Base-by-base conservation (phyloP, 2,329 filamentous ascomycete species). In the Fusarium ambrosium region DNA sequence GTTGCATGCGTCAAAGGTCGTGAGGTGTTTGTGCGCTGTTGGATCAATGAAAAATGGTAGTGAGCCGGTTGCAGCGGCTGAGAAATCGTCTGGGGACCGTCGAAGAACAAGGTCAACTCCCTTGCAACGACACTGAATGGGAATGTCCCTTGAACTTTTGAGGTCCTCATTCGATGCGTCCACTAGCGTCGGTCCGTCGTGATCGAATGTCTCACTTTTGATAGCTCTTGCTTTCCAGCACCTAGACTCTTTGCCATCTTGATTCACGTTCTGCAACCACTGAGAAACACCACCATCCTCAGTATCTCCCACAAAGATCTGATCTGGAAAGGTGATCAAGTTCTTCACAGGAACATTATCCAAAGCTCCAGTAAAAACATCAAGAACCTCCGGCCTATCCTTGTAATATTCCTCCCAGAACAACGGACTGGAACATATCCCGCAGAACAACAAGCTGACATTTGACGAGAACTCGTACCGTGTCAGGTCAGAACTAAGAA, bases 291-390 rank as follows among this genome's bases (percentile, higher is more conserved):
- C 89, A 3, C 88, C 89, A 74, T 91, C 89, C 2, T 82, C 32
- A 0, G 89, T 90, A 65, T 90, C 87, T 1, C 79, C 83, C 1
- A 89, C 80, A 66, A 85, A 88, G 4, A 86, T 83, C 64, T 88
- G 85, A 2, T 82, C 68, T 1, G 60, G 71, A 41, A 83, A 79
- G 13, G 72, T 71, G 27, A 87, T 61, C 9, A 88, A 51, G 8
- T 77, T 72, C 0, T 61, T 51, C 4, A 65, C 32, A 0, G 76
- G 70, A 1, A 79, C 61, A 48, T 86, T 85, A 0, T 64, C 62
- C 37, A 87, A 72, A 0, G 78, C 74, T 1, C 87, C 87, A 0
- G 84, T 85, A 2, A 85, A 80, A 0, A 85, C 83, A 13, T 73
- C 79, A 4, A 78, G 63, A 4, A 75, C 74, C 3, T 74, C 64